Conservation (phyloP, 768 basidiomycete genomes). For the Leccinum disarticulatum region DNA sequence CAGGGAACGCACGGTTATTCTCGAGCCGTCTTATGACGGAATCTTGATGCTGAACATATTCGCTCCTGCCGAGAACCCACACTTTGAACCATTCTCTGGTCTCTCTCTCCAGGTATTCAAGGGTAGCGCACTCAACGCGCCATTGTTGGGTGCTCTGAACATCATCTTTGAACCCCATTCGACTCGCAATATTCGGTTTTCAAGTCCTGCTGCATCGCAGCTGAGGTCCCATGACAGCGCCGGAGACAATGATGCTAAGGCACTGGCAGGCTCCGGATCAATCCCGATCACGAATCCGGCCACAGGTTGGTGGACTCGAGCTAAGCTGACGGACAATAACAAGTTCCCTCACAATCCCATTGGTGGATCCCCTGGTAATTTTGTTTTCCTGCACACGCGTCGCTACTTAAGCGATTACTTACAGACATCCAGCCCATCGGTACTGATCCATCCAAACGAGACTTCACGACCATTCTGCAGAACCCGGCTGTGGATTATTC, state of each 20-base stretch:
- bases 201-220: constrained; percentile 8
- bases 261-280: neutral
- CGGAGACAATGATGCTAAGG: neutral
- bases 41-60: constrained; percentile 7
- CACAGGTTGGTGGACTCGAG: constrained; percentile 15
- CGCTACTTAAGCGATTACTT: neutral
- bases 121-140: neutral
- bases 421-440: constrained; percentile 12
- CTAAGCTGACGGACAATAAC: neutral
- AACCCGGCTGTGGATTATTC: constrained; percentile 5
- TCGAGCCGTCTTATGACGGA: constrained; percentile 6
- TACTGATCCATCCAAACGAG: neutral
- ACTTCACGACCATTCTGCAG: neutral
- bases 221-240: neutral
- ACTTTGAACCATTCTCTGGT: constrained; percentile 11
- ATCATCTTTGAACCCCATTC: constrained; percentile 11
- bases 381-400: neutral
- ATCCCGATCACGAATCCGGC: constrained; percentile 12
- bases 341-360: constrained; percentile 5
- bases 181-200: constrained; percentile 12
- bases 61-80: neutral
- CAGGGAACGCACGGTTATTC: neutral
- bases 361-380: constrained; percentile 4
- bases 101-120: constrained; percentile 7
- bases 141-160: constrained; percentile 12